Evolutionary conservation across 768 basidiomycete species (phyloP).

Genomic region (Dendrothele bispora): DNA sequence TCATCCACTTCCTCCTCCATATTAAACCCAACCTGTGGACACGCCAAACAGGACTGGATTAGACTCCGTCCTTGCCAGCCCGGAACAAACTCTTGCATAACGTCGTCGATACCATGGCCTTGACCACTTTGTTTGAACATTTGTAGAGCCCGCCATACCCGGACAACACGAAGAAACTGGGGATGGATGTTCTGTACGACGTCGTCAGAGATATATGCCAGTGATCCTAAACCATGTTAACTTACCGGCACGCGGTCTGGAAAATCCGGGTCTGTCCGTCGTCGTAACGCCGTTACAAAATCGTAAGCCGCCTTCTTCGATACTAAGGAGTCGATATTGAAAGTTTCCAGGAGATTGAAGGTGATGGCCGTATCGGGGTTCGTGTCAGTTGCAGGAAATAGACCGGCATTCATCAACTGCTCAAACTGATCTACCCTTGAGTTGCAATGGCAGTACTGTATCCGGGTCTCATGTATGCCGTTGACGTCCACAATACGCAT

Average conservation of each 20-base stretch:
- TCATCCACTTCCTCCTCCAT: constrained; percentile 12
- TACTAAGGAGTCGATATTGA: constrained; percentile 27
- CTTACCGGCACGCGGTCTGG: constrained; percentile 20
- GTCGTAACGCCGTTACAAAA: constrained; percentile 20
- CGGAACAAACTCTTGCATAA: constrained; percentile 16
- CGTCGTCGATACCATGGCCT: constrained; percentile 18
- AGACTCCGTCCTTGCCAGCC: constrained; percentile 10
- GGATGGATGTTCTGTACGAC: constrained; percentile 18
- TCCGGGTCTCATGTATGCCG: constrained; percentile 3
- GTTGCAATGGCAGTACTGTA: constrained; percentile 9
- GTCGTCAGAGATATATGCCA: background rate
- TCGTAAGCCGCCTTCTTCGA: constrained; percentile 32
- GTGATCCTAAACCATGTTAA: constrained; percentile 5
- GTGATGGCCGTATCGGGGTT: constrained; percentile 15
- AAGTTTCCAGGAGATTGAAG: constrained; percentile 18
- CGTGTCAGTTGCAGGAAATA: constrained; percentile 15
- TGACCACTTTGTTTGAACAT: too few relatives aligned
- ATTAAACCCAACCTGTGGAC: constrained; percentile 28
- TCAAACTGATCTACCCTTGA: background rate
- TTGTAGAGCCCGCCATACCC: constrained; percentile 22
- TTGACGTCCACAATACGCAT: constrained; percentile 8
- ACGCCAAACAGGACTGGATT: constrained; percentile 21
- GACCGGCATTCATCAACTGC: constrained; percentile 3
- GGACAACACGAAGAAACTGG: constrained; percentile 18
- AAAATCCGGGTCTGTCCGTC: constrained; percentile 21